A percentile compares a stretch with the other conserved stretches of the same genome.
These are phyloP conservation scores for Silene coronaria DNA, from an alignment of 179 eudicot genomes.

Conservation along the genomic window DNA sequence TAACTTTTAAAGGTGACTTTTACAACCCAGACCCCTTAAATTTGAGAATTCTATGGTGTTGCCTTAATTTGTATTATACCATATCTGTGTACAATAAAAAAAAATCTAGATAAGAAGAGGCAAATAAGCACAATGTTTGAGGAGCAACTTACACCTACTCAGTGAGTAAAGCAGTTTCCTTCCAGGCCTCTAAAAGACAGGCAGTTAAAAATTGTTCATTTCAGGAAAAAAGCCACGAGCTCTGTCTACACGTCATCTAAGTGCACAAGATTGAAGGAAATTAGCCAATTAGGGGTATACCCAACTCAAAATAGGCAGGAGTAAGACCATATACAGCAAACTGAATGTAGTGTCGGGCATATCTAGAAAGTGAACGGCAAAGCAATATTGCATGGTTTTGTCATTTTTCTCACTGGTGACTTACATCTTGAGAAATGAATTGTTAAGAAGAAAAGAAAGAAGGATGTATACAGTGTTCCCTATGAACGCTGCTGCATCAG, in stretches of 20 bases:
- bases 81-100: not conserved
- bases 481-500: conserved; percentile 79
- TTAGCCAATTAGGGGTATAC: not conserved
- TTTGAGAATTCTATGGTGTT: not conserved
- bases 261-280: not conserved
- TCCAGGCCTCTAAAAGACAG: not conserved
- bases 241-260: not conserved
- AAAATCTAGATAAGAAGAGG: not conserved
- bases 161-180: not conserved
- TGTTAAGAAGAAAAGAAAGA: not conserved
- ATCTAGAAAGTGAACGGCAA: not conserved
- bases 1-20: not conserved
- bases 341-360: not conserved
- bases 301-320: conserved; percentile 3
- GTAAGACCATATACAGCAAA: not conserved
- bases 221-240: not conserved
- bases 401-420: not conserved
- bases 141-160: not conserved
- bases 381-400: not conserved
- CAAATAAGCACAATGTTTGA: not conserved
- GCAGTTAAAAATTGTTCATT: not conserved
- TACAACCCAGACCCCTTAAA: not conserved
- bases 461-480: conserved; percentile 74
- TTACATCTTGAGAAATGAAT: not conserved
- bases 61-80: not conserved